Percentiles rank a stretch among this genome's conserved stretches.
These are phyloP conservation scores for Castanospermum australe DNA, from an alignment of 306 rosid species.

Conservation along the genomic window DNA sequence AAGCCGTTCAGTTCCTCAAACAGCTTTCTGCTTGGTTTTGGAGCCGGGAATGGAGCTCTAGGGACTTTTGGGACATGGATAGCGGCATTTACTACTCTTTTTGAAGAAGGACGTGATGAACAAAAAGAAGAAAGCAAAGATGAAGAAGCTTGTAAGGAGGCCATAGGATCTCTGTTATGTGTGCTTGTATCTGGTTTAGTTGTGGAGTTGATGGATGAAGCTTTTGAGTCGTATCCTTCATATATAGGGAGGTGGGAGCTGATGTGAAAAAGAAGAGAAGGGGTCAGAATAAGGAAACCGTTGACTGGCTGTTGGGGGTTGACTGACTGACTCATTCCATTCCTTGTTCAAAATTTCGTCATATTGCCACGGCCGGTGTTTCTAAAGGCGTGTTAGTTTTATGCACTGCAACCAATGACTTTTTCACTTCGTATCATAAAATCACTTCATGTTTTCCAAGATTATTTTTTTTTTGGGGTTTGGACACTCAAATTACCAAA, in stretches of 20 bases:
- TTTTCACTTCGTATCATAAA: too few species aligned
- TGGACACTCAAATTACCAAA: too few species aligned
- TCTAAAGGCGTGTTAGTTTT: too few species aligned
- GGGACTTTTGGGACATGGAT: neutral
- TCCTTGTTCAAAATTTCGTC: too few species aligned
- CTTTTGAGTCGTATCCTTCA: neutral
- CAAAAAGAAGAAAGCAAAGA: neutral
- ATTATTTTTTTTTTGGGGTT: too few species aligned
- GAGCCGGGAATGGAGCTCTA: neutral
- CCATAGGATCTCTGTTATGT: neutral
- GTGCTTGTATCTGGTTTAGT: too few species aligned
- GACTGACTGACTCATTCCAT: too few species aligned
- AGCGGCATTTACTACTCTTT: neutral
- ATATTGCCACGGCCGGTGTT: too few species aligned
- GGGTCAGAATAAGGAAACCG: neutral
- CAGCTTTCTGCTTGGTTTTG: neutral
- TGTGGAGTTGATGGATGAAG: neutral
- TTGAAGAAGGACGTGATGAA: neutral
- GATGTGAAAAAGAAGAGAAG: neutral
- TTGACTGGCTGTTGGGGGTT: neutral
- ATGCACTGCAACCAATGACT: too few species aligned
- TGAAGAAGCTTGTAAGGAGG: neutral
- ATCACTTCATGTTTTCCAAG: too few species aligned
- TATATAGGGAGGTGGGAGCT: neutral
- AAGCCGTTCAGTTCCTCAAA: slow-evolving; percentile 11